phyloP scores from a whole-genome alignment of 257 asterid species.

The Solanum gandarillasii region DNA sequence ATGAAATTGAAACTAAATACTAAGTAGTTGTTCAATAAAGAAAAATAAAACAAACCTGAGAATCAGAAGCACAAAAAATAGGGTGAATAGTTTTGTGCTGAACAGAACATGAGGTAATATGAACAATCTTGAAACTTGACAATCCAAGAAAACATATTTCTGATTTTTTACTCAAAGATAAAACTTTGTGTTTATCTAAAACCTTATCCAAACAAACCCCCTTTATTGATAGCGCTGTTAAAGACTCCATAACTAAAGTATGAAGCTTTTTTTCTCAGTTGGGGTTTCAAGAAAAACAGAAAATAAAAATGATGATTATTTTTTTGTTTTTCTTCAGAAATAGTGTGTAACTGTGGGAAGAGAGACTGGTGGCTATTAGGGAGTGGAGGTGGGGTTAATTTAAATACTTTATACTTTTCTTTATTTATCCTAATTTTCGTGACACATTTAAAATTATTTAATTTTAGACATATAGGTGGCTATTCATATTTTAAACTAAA shows the following conservation, averaged over 20 bases:
- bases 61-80: conserved; percentile 14
- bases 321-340: not conserved
- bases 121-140: conserved; percentile 14
- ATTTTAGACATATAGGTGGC: no score
- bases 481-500: no score
- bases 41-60: conserved; percentile 17
- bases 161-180: not conserved
- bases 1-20: not conserved
- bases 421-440: no score
- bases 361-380: conserved; percentile 13
- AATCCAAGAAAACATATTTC: conserved; percentile 16
- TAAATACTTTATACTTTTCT: not conserved
- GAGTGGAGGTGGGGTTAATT: not conserved
- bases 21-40: no score
- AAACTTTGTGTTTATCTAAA: conserved; percentile 1
- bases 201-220: conserved; percentile 14
- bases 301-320: not conserved
- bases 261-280: not conserved
- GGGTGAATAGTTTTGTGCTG: conserved; percentile 13
- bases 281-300: not conserved
- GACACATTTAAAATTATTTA: no score
- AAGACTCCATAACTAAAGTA: conserved; percentile 29
- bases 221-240: conserved; percentile 26
- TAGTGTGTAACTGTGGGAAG: not conserved
- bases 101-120: conserved; percentile 9